Evolutionary conservation across 768 basidiomycete genomes (phyloP), one percentile per base, ranked within the genome.

Genomic region (Agaricus blazei): DNA sequence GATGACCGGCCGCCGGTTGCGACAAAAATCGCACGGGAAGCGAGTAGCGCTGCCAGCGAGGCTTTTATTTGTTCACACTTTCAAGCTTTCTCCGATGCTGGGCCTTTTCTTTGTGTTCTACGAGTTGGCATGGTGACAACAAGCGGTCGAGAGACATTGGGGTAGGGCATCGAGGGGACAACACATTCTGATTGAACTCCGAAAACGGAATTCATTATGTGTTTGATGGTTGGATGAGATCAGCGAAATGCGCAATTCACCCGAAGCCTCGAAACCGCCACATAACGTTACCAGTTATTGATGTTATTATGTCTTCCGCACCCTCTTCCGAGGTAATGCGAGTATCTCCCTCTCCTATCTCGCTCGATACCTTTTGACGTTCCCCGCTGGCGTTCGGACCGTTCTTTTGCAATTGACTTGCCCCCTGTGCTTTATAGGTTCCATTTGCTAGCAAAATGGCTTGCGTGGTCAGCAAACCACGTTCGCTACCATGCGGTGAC

Each of bases 371-470:
- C 9, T n/a, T 48, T 9, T 29, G 9, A 46, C 46, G 42, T 28
- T 56, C n/a, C 34, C 43, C 52, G 57, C 57, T 58, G 57, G 57
- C 57, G 52, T 29, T 29, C 28, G 51, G 57, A 27, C 24, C 47
- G 27, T 31, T 6, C 44, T 19, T 15, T 28, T 42, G 52, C 60
- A 59, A 61, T 61, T 55, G 58, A 61, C 50, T 61, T 61, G 60
- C 52, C 31, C 14, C 26, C 34, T 34, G 8, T 29, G 3, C 19
- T 23, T 31, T 37, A 28, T 28, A 19, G n/a, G 29, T 14, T 12
- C 28, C 42, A 19, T 31, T 44, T 44, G 15, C 36, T 9, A 3
- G 19, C 23, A 27, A 44, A 14, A 55, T 49, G 54, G 43, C 54
- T 49, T 7, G 41, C 48, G n/a, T 15, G 11, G 28, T 11, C 24